Percentiles rank a stretch among this genome's conserved stretches.
Evolutionary conservation across 805 yeast genomes (phyloP).

Genomic region (Suhomyces kilbournensis): DNA sequence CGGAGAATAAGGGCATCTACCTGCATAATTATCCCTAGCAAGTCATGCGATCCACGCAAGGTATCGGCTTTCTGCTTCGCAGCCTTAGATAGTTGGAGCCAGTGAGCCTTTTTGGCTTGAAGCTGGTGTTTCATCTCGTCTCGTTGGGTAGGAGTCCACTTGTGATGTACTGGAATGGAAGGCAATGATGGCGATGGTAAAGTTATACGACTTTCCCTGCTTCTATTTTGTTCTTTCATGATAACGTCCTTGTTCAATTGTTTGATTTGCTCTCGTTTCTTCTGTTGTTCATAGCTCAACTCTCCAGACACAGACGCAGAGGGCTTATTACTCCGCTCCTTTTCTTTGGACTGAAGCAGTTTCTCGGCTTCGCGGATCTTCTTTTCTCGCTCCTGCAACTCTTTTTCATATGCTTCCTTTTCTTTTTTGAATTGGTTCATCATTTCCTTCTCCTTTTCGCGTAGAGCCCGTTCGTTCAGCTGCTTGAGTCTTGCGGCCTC

Average conservation of each 20-base stretch:
- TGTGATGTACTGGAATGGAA: background rate
- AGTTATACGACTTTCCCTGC: conserved; percentile 3
- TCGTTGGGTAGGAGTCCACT: conserved; percentile 1
- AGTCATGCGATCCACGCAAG: conserved; percentile 18
- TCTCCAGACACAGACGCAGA: background rate
- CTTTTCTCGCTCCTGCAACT: conserved; percentile 7
- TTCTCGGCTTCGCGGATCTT: conserved; percentile 8
- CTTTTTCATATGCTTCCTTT: conserved; percentile 8
- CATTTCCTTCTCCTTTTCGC: conserved; percentile 2
- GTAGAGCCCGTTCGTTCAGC: conserved; percentile 4
- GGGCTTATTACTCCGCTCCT: background rate
- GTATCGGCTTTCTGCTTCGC: conserved; percentile 40
- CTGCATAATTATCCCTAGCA: conserved; percentile 28
- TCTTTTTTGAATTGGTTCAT: background rate
- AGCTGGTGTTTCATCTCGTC: conserved; percentile 17
- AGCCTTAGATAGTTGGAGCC: conserved; percentile 35
- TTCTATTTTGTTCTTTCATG: conserved; percentile 10
- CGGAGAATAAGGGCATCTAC: conserved; percentile 39
- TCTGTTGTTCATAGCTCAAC: conserved; percentile 9
- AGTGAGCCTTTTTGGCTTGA: conserved; percentile 23
- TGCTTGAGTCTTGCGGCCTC: background rate
- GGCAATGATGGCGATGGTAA: background rate
- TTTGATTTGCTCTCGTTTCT: conserved; percentile 16
- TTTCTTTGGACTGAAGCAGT: conserved; percentile 4
- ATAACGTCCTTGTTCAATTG: conserved; percentile 19